These are phyloP conservation scores for Periglandula ipomoeae DNA, from an alignment of 2,329 filamentous ascomycete species.

Conservation along the genomic window DNA sequence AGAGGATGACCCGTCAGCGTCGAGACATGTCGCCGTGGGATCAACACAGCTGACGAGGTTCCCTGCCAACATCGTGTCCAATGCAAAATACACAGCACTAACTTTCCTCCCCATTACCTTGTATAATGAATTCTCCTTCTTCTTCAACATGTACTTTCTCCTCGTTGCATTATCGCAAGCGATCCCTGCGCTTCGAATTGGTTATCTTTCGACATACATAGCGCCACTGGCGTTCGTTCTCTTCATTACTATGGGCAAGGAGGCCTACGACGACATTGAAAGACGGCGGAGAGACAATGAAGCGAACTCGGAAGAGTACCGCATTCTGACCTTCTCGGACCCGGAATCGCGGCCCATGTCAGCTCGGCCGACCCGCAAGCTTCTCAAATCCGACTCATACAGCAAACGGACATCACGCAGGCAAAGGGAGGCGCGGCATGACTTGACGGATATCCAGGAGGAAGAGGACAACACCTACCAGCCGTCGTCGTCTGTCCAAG, in stretches of 20 bases:
- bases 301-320: constrained; percentile 87
- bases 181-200: constrained; percentile 81
- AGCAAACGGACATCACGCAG: constrained; percentile 22
- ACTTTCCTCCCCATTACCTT: constrained; percentile 90
- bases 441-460: constrained; percentile 57
- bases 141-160: constrained; percentile 99
- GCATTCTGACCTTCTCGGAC: constrained; percentile 63
- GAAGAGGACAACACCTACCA: constrained; percentile 50
- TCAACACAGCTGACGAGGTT: constrained; percentile 65
- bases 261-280: constrained; percentile 88
- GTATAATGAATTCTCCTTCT: constrained; percentile 99
- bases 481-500: constrained; percentile 46
- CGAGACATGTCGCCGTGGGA: constrained; percentile 68
- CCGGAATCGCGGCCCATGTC: constrained; percentile 30
- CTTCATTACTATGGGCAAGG: constrained; percentile 86
- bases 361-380: constrained; percentile 24
- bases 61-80: constrained; percentile 85
- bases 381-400: constrained; percentile 34
- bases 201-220: constrained; percentile 90
- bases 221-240: constrained; percentile 88
- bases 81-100: constrained; percentile 94
- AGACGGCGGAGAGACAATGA: constrained; percentile 80
- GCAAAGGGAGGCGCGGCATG: constrained; percentile 20
- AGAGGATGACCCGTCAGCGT: constrained; percentile 57
- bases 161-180: constrained; percentile 90